phyloP scores from a whole-genome alignment of 192 early-diverging fungal species.

The Funneliformis geosporum region DNA sequence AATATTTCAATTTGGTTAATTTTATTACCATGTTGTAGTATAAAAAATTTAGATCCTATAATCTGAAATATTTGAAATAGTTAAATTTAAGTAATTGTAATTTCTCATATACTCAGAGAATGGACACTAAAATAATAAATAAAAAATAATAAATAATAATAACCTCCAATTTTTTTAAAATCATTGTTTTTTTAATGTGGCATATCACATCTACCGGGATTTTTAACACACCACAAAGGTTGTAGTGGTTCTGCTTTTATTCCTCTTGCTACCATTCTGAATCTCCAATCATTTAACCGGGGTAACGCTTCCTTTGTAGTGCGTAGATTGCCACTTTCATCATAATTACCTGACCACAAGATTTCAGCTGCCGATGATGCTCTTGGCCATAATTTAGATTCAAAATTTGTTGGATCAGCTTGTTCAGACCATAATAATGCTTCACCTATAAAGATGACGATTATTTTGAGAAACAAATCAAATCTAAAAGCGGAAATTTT shows the following conservation, averaged over 20 bases:
- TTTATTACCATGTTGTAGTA: too few relatives aligned
- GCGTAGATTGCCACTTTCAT: conserved; percentile 54
- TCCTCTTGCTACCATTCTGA: conserved; percentile 66
- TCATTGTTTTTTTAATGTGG: background rate
- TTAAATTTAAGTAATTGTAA: too few relatives aligned
- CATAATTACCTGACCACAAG: conserved; percentile 63
- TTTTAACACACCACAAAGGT: conserved; percentile 66
- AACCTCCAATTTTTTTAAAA: too few relatives aligned
- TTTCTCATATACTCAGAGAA: too few relatives aligned
- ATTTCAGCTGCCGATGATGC: conserved; percentile 71
- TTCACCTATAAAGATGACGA: conserved; percentile 44
- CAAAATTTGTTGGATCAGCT: conserved; percentile 64
- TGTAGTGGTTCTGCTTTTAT: conserved; percentile 71
- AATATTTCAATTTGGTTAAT: too few relatives aligned
- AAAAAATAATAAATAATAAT: too few relatives aligned
- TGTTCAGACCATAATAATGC: conserved; percentile 76
- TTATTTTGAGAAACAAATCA: background rate
- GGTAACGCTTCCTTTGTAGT: conserved; percentile 59
- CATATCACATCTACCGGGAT: conserved; percentile 8
- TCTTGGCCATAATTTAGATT: conserved; percentile 73
- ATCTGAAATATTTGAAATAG: too few relatives aligned
- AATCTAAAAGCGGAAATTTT: background rate
- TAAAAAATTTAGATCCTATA: too few relatives aligned
- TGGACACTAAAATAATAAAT: too few relatives aligned
- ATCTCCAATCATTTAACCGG: conserved; percentile 72